Base-by-base conservation (phyloP, 2,329 filamentous ascomycete species). In the Colletotrichum filicis region DNA sequence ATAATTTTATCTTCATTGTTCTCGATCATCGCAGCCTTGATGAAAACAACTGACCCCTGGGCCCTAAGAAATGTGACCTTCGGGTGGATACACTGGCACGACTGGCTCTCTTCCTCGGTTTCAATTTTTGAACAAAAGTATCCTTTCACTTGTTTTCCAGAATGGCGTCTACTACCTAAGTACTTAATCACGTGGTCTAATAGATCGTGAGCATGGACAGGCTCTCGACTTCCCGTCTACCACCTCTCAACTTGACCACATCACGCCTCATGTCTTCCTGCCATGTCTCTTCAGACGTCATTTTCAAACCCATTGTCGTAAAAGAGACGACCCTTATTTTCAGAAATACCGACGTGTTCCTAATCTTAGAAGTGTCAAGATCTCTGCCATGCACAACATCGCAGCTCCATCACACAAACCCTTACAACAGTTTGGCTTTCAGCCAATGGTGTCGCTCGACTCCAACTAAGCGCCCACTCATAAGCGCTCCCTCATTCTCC, bases 391-490 rank as follows among this genome's bases (percentile, higher is more conserved):
- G 71, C 71, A 74, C 30, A 62, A 57, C 57, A 68, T 42, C 62
- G 58, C 53, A 60, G 56, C 63, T 68, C 62, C 58, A 49, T 74
- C 71, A 74, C 68, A 72, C 57, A 57, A 72, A 67, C 30, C 58
- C 65, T 52, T 59, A 22, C 56, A 30, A 19, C 52, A 32, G 62
- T 28, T 53, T 52, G 24, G 24, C 62, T 22, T 68, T 30, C 57
- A 52, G 30, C 71, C 68, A 74, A 74, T 74, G 53, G 26, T 14
- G 22, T 72, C 32, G 16, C 71, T 66, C 58, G 63, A 63, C 56
- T 58, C 26, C 53, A n/a, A 46, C 71, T 75, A 75, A 70, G 68
- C 74, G 74, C 74, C 68, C 56, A 49, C 58, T 42, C 37, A 42
- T 74, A 75, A 75, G 74, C 74, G 74, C 74, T 74, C 32, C 30